These are phyloP conservation scores for Endocalyx cinctus DNA, from an alignment of 2,329 filamentous ascomycete genomes.

Conservation along the genomic window DNA sequence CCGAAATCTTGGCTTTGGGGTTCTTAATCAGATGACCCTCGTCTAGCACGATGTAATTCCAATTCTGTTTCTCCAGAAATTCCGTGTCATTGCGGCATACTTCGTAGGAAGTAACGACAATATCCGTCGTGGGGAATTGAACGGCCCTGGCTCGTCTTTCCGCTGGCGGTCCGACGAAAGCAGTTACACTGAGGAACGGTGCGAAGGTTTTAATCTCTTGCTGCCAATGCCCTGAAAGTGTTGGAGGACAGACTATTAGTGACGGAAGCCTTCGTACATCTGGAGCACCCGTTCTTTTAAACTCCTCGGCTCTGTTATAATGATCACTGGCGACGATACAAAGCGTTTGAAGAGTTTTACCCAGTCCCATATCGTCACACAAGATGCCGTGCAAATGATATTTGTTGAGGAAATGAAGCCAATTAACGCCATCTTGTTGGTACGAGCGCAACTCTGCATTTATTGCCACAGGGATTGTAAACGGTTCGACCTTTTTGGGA, in stretches of 20 bases:
- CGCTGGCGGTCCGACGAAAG: slow-evolving; percentile 84
- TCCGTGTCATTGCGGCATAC: slow-evolving; percentile 96
- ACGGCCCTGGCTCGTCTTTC: slow-evolving; percentile 71
- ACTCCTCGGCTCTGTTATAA: slow-evolving; percentile 88
- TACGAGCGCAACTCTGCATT: slow-evolving; percentile 95
- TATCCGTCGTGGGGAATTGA: slow-evolving; percentile 72
- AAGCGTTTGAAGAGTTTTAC: slow-evolving; percentile 93
- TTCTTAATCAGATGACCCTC: slow-evolving; percentile 99
- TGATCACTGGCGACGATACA: slow-evolving; percentile 98
- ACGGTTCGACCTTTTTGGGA: slow-evolving; percentile 92
- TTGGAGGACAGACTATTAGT: slow-evolving; percentile 92
- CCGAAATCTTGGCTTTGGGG: slow-evolving; percentile 90
- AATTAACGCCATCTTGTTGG: slow-evolving; percentile 98
- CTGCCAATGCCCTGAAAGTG: slow-evolving; percentile 96
- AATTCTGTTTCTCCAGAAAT: slow-evolving; percentile 73
- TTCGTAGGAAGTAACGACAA: slow-evolving; percentile 97
- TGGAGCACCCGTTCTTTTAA: slow-evolving; percentile 70
- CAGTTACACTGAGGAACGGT: slow-evolving; percentile 82
- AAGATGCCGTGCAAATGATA: slow-evolving; percentile 98
- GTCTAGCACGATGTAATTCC: slow-evolving; percentile 97
- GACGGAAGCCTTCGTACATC: slow-evolving; percentile 81
- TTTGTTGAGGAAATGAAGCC: slow-evolving; percentile 95
- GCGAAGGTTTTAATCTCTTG: slow-evolving; percentile 96
- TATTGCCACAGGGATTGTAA: slow-evolving; percentile 91
- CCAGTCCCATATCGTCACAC: slow-evolving; percentile 98